These are phyloP conservation scores for Cordia subcordata DNA, from an alignment of 257 asterid genomes.

Conservation along the genomic window DNA sequence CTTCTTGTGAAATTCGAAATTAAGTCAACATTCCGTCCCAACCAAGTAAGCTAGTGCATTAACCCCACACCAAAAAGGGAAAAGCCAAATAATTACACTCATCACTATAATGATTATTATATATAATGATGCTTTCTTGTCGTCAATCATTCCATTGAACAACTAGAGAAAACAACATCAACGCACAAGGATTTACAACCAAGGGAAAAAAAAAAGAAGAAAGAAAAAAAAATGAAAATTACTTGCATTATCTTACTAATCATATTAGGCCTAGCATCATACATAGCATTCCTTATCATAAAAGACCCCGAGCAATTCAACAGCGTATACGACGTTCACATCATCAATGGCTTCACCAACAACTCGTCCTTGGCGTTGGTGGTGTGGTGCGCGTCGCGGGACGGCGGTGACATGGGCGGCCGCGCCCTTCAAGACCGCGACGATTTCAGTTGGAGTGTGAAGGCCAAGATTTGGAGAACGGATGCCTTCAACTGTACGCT, in stretches of 20 bases:
- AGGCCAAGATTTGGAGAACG: constrained; percentile 8
- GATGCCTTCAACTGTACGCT: constrained; percentile 8
- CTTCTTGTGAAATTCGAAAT: too few relatives aligned
- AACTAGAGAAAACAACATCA: too few relatives aligned
- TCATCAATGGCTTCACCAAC: constrained; percentile 23
- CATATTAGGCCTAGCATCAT: constrained; percentile 11
- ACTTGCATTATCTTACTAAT: constrained; percentile 6
- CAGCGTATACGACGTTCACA: constrained; percentile 9
- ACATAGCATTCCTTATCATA: constrained; percentile 7
- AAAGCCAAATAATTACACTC: too few relatives aligned
- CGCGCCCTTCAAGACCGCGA: constrained; percentile 21
- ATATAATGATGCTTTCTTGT: too few relatives aligned
- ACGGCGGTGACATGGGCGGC: constrained; percentile 17
- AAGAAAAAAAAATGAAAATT: constrained; percentile 7
- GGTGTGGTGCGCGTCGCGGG: constrained; percentile 14
- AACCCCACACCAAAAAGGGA: too few relatives aligned
- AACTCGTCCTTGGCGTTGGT: constrained; percentile 17
- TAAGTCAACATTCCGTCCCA: too few relatives aligned
- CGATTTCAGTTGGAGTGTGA: constrained; percentile 20
- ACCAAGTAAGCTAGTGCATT: too few relatives aligned
- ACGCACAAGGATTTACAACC: too few relatives aligned
- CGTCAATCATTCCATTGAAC: not conserved
- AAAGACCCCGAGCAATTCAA: constrained; percentile 2
- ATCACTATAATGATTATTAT: too few relatives aligned
- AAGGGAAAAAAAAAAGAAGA: not conserved